phyloP scores from a whole-genome alignment of 2,329 filamentous ascomycete species.

The Pyrenophora teres region DNA sequence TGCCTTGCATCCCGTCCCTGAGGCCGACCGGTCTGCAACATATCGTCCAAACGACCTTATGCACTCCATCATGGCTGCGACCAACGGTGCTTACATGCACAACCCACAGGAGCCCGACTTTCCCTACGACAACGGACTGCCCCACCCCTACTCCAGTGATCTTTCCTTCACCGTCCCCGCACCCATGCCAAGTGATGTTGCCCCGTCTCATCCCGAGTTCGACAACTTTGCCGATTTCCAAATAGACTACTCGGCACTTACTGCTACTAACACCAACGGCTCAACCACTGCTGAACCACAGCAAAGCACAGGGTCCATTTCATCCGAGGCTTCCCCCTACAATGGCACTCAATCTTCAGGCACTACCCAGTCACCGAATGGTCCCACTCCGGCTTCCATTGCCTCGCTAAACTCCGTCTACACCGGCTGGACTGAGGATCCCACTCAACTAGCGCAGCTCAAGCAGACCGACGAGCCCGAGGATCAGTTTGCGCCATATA shows the following conservation, averaged over 20 bases:
- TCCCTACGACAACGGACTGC: constrained; percentile 29
- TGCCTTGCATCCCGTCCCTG: constrained; percentile 41
- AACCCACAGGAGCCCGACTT: constrained; percentile 32
- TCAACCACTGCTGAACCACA: constrained; percentile 33
- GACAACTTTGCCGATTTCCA: constrained; percentile 35
- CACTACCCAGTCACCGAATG: constrained; percentile 41
- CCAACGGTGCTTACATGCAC: constrained; percentile 43
- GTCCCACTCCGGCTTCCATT: constrained; percentile 39
- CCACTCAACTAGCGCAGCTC: constrained; percentile 24
- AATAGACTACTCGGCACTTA: constrained; percentile 31
- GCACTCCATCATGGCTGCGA: constrained; percentile 45
- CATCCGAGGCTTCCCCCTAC: constrained; percentile 44
- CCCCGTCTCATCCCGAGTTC: constrained; percentile 29
- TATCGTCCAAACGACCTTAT: constrained; percentile 43
- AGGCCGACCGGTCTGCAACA: constrained; percentile 33
- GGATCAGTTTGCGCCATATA: constrained; percentile 40
- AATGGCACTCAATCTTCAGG: constrained; percentile 39
- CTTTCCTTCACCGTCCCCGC: constrained; percentile 32
- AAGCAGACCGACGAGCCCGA: constrained; percentile 34
- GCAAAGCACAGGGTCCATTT: constrained; percentile 38
- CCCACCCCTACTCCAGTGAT: constrained; percentile 29
- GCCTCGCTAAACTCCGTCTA: constrained; percentile 45
- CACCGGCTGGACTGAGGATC: constrained; percentile 46
- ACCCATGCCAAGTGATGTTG: constrained; percentile 28
- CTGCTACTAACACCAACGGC: constrained; percentile 28